Evolutionary conservation across 2,329 filamentous ascomycete species (phyloP), one percentile per base, ranked within the genome.

Genomic region (Hypoxylon sp.): DNA sequence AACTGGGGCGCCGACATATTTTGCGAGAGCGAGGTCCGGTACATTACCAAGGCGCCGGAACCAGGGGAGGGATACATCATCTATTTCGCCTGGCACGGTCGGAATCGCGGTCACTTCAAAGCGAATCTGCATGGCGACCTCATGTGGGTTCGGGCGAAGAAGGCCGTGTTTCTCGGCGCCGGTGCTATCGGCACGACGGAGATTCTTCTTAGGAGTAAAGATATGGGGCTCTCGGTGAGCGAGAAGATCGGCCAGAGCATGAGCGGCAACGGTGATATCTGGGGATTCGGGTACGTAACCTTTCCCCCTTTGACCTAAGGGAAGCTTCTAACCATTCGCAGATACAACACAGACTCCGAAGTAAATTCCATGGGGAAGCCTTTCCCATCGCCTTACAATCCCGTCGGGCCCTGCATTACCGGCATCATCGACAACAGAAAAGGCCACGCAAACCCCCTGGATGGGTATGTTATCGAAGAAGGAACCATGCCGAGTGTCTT

Each of bases 1-100:
- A 88, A 88, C 66, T 88, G 86, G 85, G 88, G 87, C 7, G 85
- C 87, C 10, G 86, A 90, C 67, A 83, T 90, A 72, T 90, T 90
- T 61, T 90, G 87, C 71, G 81, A 86, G 64, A 86, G 85, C 58
- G 86, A 90, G 69, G 87, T 89, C 1, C 78, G 83, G 40, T 83
- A 88, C 66, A 76, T 90, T 47, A 79, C 83, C 52, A 81, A 85
- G 68, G 78, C 79, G 37, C 76, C 75, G 1, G 69, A 71, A 0
- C 72, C 74, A 3, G 79, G 80, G 11, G 9, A 37, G 4, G 86
- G 87, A 1, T 89, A 88, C 69, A 76, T 87, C 17, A 74, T 89
- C 23, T 88, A 82, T 72, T 89, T 86, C 68, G 81, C 84, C 10
- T 88, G 85, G 85, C 83, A 88, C 66, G 83, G 83, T 3, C 76